Conservation (phyloP, 2,329 filamentous ascomycete species). For the Pseudocercospora musae region DNA sequence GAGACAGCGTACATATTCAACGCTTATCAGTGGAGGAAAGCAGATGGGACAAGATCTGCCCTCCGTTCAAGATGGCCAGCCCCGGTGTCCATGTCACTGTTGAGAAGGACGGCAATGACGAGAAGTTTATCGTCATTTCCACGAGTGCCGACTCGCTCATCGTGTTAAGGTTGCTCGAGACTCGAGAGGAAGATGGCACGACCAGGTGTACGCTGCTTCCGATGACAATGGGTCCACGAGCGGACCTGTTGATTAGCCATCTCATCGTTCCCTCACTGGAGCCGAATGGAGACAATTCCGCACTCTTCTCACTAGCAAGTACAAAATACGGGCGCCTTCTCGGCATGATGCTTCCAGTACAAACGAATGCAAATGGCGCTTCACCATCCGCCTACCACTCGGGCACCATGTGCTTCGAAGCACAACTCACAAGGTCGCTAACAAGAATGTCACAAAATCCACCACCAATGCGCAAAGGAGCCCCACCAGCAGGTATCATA, state of each 20-base stretch:
- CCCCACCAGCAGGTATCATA: constrained; percentile 39
- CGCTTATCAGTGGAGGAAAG: constrained; percentile 35
- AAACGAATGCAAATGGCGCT: constrained; percentile 1
- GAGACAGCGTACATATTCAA: constrained; percentile 41
- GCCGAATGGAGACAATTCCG: constrained; percentile 1
- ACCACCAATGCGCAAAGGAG: constrained; percentile 37
- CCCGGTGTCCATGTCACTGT: constrained; percentile 51
- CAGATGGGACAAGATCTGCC: constrained; percentile 31
- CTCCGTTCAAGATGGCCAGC: constrained; percentile 32
- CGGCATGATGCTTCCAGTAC: constrained; percentile 22
- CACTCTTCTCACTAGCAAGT: constrained; percentile 20
- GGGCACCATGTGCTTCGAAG: constrained; percentile 37
- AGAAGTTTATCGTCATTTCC: constrained; percentile 52
- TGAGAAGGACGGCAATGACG: constrained; percentile 20
- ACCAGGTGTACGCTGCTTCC: constrained; percentile 27
- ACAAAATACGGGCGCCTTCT: constrained; percentile 29
- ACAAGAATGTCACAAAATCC: constrained; percentile 48
- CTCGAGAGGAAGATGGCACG: constrained; percentile 34
- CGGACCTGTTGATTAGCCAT: constrained; percentile 25
- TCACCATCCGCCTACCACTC: constrained; percentile 1
- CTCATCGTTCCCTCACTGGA: constrained; percentile 12
- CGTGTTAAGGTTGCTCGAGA: constrained; percentile 42
- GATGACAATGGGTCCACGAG: constrained; percentile 25
- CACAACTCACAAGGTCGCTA: constrained; percentile 41
- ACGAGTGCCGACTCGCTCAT: constrained; percentile 54